Conservation (phyloP, 768 basidiomycete genomes). For the Pluteus cervinus region DNA sequence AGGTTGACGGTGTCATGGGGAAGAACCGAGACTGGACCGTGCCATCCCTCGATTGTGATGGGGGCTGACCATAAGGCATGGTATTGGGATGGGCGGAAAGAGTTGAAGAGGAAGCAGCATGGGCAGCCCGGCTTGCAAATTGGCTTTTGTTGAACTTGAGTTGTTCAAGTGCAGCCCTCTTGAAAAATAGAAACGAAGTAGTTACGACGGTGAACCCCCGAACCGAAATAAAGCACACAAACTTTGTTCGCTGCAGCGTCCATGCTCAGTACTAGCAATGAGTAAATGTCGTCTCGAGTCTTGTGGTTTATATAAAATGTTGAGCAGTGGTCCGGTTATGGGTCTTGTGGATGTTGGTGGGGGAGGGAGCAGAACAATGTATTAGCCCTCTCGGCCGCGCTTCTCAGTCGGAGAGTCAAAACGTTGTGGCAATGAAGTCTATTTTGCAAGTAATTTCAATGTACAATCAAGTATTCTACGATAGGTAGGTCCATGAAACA, state of each 20-base stretch:
- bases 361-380: conserved; percentile 9
- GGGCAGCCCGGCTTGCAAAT: conserved; percentile 21
- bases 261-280: conserved; percentile 36
- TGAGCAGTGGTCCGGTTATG: conserved; percentile 9
- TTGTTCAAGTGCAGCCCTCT: conserved; percentile 41
- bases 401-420: conserved; percentile 52
- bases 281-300: no score
- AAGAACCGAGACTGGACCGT: conserved; percentile 63
- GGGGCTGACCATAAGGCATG: conserved; percentile 31
- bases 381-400: conserved; percentile 14
- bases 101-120: conserved; percentile 20
- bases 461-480: no score
- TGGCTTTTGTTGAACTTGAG: conserved; percentile 38
- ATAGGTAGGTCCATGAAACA: no score
- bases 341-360: no score
- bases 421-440: conserved; percentile 32
- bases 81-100: conserved; percentile 14
- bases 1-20: conserved; percentile 35
- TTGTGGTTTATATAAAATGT: no score
- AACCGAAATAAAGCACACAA: conserved; percentile 22
- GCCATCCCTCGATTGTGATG: conserved; percentile 71
- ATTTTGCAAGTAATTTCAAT: background rate
- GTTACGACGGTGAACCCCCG: no score
- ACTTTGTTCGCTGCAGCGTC: conserved; percentile 48
- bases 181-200: conserved; percentile 15